Base-by-base conservation (phyloP, 768 basidiomycete species). In the Serendipita sp. region DNA sequence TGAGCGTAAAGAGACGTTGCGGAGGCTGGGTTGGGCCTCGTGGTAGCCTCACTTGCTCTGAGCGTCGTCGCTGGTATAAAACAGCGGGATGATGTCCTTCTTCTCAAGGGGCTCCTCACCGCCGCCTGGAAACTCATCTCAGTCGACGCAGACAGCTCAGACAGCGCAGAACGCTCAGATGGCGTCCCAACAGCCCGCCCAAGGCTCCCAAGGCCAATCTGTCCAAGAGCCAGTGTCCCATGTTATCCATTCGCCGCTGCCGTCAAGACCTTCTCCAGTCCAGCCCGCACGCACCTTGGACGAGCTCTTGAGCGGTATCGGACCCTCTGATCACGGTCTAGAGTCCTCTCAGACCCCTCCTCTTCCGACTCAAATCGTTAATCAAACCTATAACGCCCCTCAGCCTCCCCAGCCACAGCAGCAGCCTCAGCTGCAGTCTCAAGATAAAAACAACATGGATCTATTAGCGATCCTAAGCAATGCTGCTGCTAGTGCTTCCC, bases 171-270 rank as follows among this genome's bases (percentile, higher is more conserved):
- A 18, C 18, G 48, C 48, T 10, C 18, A 7, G 35, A 60, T 36
- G 56, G 23, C 56, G 4, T 32, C 56, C 16, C 56, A 60, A 35
- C 18, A 38, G 18, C 56, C 28, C 13, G 5, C 38, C 38, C 38
- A 41, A 41, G 38, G 7, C 13, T 41, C 38, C 38, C 38, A 41
- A 41, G 38, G 7, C 13, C 56, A 38, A 36, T n/a, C 56, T 11
- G 23, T 60, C 16, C 16, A 23, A 23, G 56, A 60, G 35, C 56
- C 56, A 11, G 23, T 28, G 8, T 60, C 56, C 16, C 56, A 60
- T 60, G 56, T 60, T 36, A 60, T 60, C 56, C 56, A 60, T 60
- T 60, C 56, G 8, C 56, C 56, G 35, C 35, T 60, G 23, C 56
- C 56, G 1, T 60, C 56, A 28, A 30, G 56, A 60, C 56, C 56